These are phyloP conservation scores for Tubosaeta brunneosetosa DNA, from an alignment of 768 basidiomycete species.

Conservation along the genomic window DNA sequence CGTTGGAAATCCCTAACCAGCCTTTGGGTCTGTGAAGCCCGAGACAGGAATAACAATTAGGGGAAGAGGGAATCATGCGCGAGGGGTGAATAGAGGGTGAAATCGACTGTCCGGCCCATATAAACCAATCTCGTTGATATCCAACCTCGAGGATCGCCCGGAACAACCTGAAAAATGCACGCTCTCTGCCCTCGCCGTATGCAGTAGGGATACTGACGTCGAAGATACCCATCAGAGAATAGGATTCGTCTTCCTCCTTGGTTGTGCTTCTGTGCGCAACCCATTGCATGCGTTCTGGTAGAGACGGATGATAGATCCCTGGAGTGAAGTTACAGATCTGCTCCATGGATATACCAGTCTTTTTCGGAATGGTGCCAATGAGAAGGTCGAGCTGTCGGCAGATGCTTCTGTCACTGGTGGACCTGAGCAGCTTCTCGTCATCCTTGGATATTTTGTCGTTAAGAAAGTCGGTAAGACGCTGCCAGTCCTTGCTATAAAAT, in stretches of 20 bases:
- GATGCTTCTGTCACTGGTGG: not conserved
- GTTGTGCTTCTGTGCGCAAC: not conserved
- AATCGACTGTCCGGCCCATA: not conserved
- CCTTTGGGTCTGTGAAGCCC: not conserved
- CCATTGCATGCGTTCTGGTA: conserved; percentile 1
- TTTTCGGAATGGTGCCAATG: not conserved
- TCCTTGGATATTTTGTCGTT: not conserved
- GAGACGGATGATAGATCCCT: not conserved
- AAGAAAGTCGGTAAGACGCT: not conserved
- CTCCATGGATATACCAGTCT: not conserved
- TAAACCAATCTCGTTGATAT: not conserved
- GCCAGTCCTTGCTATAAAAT: not conserved
- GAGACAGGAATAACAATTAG: not conserved
- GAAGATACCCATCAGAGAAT: conserved; percentile 2
- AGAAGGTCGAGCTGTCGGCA: not conserved
- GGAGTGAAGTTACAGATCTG: not conserved
- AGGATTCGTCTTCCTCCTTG: not conserved
- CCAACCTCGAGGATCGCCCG: not conserved
- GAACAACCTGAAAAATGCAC: not conserved
- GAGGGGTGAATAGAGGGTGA: not conserved
- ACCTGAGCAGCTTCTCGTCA: not conserved
- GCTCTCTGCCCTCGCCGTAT: conserved; percentile 1
- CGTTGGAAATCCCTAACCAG: not conserved
- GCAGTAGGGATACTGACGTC: not conserved
- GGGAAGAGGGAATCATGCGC: not conserved